Base-by-base conservation (phyloP, 352 stramenopile genomes). In the Phytophthora aleatoria region DNA sequence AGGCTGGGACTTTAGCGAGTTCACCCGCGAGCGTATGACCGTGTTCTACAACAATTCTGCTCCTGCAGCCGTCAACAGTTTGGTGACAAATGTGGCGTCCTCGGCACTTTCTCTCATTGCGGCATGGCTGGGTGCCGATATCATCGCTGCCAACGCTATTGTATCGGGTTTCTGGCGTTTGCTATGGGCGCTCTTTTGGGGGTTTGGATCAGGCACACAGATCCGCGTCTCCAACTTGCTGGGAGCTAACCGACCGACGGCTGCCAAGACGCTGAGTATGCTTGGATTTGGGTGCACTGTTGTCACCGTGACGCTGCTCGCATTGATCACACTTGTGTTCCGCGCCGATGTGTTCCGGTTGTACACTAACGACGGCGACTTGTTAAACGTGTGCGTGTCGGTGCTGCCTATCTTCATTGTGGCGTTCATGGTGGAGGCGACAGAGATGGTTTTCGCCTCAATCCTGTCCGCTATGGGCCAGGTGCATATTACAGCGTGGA, bases 31-130 rank as follows among this genome's bases (percentile, higher is more conserved):
- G 20, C 65, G 60, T 6, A 61, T 73, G 60, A 60, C 38, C 9
- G 49, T 73, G 2, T 73, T 73, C 49, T 73, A 73, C 49, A 65
- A 65, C 38, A 73, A 73, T 24, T 73, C 52, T 13, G 65, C 65
- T 9, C 59, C 65, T 35, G 59, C 60, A 13, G 65, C 65, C 2
- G 48, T 73, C 42, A 73, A 73, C 48, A 73, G 65, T 31, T 15
- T 73, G 10, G 53, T 73, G 53, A 57, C 65, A 3, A 69, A 73
- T 10, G 36, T 66, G 28, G 65, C 60, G 36, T 64, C 60, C 3
- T 73, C 65, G 10, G 47, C 43, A n/a, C 50, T 73, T 8, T 73
- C 54, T 31, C 55, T 73, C 2, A 69, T 73, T 35, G 60, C 60
- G 0, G 65, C 60, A 3, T 69, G 53, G 60, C 35, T 73, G 7